Base-by-base conservation (phyloP, 805 yeast genomes). In the Saturnispora silvae region DNA sequence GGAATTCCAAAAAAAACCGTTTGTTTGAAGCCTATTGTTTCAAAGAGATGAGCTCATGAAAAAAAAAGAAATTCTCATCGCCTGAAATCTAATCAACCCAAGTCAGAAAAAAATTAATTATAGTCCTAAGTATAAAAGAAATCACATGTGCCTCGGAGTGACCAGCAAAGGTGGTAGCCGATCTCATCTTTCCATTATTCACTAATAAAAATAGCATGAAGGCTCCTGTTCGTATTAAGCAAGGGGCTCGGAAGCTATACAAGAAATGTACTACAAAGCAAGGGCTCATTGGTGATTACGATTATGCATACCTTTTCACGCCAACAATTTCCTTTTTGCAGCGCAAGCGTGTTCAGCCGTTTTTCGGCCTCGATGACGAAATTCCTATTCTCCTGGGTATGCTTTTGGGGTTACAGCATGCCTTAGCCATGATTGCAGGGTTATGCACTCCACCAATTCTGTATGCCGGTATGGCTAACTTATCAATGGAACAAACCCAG, bases 401-500 rank as follows among this genome's bases (percentile, higher is more conserved):
- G 40, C 40, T 86, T 9, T 68, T 87, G 24, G 96, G 96, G 14
- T 67, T 86, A 44, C 96, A 86, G 62, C 96, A 86, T 54, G 63
- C 94, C 1, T 57, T 86, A 45, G 76, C 96, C 19, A 86, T 87
- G 95, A 62, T 86, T 61, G 96, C 95, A 13, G 96, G 96, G 51
- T 72, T 86, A 35, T 80, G 81, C 26, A 65, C 92, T 6, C 95
- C 96, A 7, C 89, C 95, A 3, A 61, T 86, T 38, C 64, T 86
- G 45, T 81, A 84, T 34, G 64, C 86, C 0, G 48, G 66, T 10
- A 56, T 70, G 20, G 89, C 89, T 7, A 68, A 81, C 53, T 64
- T 86, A 33, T 60, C 57, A 24, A 48, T 63, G 9, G 65, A 58
- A 1, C 40, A 63, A 13, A 64, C 70, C 31, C 80, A 83, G 43